Evolutionary conservation across 352 stramenopile species (phyloP).

Genomic region (Phytophthora sp.): DNA sequence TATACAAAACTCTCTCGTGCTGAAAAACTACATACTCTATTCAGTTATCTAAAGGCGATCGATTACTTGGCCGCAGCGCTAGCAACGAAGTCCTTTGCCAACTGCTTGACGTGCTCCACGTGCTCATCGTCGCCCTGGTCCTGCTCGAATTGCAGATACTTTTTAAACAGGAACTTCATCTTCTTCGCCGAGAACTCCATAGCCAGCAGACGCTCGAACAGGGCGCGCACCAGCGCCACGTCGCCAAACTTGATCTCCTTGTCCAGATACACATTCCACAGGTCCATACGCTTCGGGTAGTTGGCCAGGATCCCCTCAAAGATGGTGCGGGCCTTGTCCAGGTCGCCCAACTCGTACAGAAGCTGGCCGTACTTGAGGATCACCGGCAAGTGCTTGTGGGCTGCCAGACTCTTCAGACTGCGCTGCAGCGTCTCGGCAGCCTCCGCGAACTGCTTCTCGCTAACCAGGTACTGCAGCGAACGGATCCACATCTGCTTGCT

Average conservation of each 20-base stretch:
- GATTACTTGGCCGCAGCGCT: conserved; percentile 57
- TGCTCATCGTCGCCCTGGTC: conserved; percentile 88
- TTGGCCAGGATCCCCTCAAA: conserved; percentile 95
- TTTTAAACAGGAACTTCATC: conserved; percentile 99
- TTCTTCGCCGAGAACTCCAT: conserved; percentile 97
- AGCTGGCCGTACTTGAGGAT: conserved; percentile 96
- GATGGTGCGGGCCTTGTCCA: conserved; percentile 95
- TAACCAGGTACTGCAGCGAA: conserved; percentile 88
- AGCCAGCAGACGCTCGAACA: conserved; percentile 92
- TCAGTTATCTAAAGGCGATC: conserved; percentile 32
- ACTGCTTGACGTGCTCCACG: conserved; percentile 93
- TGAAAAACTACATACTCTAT: conserved; percentile 50
- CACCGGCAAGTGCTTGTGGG: conserved; percentile 94
- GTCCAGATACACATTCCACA: conserved; percentile 97
- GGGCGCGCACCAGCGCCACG: conserved; percentile 80
- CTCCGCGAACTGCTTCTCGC: conserved; percentile 66
- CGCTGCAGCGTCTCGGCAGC: conserved; percentile 92
- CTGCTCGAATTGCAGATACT: conserved; percentile 95
- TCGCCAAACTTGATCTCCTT: conserved; percentile 96
- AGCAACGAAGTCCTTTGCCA: conserved; percentile 94
- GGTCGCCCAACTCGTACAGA: conserved; percentile 93
- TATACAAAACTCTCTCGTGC: not conserved
- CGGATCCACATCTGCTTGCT: conserved; percentile 91
- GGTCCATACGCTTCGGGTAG: conserved; percentile 95
- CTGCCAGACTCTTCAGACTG: conserved; percentile 90